Evolutionary conservation across 352 stramenopile species (phyloP).

Genomic region (Phytophthora cajani): DNA sequence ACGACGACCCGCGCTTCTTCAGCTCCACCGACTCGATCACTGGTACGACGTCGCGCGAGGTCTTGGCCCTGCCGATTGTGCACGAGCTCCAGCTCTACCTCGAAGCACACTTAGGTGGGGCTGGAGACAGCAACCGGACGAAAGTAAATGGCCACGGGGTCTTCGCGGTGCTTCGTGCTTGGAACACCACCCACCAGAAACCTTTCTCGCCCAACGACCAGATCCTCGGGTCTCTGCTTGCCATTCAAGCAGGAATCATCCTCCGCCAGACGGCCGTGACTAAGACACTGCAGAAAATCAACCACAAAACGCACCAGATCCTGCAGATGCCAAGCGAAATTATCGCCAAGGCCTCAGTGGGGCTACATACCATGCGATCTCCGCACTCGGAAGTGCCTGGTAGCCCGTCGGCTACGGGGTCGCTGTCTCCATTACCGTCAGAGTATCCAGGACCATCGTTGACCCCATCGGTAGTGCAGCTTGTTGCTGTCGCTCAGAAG

Average conservation of each 20-base stretch:
- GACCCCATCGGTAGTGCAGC: conserved; percentile 46
- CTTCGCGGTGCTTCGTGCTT: conserved; percentile 70
- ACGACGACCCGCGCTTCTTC: conserved; percentile 80
- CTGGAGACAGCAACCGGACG: conserved; percentile 7
- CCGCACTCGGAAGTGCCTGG: background rate
- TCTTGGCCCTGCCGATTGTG: conserved; percentile 72
- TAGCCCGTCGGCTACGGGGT: background rate
- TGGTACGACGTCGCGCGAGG: conserved; percentile 55
- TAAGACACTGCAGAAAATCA: conserved; percentile 62
- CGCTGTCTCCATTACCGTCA: background rate
- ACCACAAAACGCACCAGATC: conserved; percentile 66
- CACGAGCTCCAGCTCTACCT: conserved; percentile 55
- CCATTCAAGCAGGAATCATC: conserved; percentile 65
- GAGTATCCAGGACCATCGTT: conserved; percentile 4
- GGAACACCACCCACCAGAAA: conserved; percentile 78
- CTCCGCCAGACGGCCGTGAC: conserved; percentile 57
- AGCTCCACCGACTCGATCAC: conserved; percentile 81
- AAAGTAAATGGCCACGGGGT: conserved; percentile 43
- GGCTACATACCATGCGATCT: background rate
- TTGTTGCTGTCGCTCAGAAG: conserved; percentile 61
- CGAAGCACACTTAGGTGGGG: conserved; percentile 10
- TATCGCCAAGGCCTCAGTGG: conserved; percentile 32
- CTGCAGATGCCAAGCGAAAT: conserved; percentile 55
- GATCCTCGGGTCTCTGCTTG: conserved; percentile 65
- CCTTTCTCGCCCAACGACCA: conserved; percentile 79